Percentiles rank a stretch among this genome's conserved stretches.
These are phyloP conservation scores for Malus hybrid DNA, from an alignment of 331 rosid species.

Conservation along the genomic window DNA sequence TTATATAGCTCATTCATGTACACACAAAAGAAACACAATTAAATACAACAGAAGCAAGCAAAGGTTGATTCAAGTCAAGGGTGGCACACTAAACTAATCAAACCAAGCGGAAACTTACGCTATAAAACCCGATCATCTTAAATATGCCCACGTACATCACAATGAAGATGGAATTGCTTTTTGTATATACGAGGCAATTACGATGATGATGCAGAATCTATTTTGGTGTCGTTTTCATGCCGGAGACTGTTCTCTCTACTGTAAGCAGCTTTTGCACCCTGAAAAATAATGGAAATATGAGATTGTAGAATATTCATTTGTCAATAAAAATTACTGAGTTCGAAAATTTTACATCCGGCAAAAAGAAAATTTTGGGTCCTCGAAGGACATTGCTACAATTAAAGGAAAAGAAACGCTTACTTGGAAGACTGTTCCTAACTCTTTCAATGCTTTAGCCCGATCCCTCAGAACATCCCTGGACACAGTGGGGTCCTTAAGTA, in stretches of 20 bases:
- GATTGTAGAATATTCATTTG: not conserved
- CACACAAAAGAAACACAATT: not conserved
- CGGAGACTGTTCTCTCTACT: conserved; percentile 80
- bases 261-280: conserved; percentile 77
- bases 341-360: not conserved
- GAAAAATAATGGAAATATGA: conserved; percentile 9
- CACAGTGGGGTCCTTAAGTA: conserved; percentile 63
- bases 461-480: conserved; percentile 61
- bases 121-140: not conserved
- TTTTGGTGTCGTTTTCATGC: conserved; percentile 31
- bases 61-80: not conserved
- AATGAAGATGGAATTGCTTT: conserved; percentile 2
- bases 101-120: not conserved
- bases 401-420: conserved; percentile 36
- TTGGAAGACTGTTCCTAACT: conserved; percentile 79
- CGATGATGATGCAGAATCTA: conserved; percentile 35
- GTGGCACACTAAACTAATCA: not conserved
- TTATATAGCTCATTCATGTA: not conserved
- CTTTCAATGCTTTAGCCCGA: conserved; percentile 63
- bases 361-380: not conserved
- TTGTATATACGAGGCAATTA: conserved; percentile 14
- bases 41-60: not conserved
- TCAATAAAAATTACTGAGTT: not conserved
- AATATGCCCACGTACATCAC: not conserved
- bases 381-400: not conserved